These are phyloP conservation scores for Orbilia ellipsospora DNA, from an alignment of 2,329 filamentous ascomycete genomes.

Conservation along the genomic window DNA sequence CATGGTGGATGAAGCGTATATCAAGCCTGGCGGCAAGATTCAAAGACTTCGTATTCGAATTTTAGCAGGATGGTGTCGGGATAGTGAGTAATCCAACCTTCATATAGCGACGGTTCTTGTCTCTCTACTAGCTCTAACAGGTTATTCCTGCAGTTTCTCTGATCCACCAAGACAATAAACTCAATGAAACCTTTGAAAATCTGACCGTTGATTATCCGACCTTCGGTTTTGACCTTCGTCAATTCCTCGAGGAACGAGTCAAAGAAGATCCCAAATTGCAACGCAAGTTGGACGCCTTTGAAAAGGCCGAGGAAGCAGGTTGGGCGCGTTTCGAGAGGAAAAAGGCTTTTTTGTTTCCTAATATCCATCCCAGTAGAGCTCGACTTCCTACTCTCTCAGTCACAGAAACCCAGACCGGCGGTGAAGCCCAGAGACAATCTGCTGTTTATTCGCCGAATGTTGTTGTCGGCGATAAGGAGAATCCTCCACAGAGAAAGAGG, in stretches of 20 bases:
- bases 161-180: constrained; percentile 22
- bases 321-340: constrained; percentile 20
- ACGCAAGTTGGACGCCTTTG: constrained; percentile 29
- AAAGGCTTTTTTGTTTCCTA: constrained; percentile 29
- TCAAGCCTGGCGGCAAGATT: constrained; percentile 34
- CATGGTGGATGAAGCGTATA: constrained; percentile 17
- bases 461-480: background rate
- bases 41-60: constrained; percentile 24
- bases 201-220: constrained; percentile 14
- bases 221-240: constrained; percentile 32
- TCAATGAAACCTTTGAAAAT: constrained; percentile 37
- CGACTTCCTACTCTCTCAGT: constrained; percentile 18
- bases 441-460: background rate
- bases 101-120: too few species aligned
- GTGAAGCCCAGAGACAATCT: background rate
- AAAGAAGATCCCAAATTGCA: constrained; percentile 27
- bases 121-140: too few species aligned
- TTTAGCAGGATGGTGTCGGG: constrained; percentile 42
- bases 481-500: constrained; percentile 32
- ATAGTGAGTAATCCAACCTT: constrained; percentile 14
- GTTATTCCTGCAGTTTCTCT: constrained; percentile 21
- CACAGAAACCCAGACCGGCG: background rate
- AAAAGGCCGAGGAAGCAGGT: constrained; percentile 21
- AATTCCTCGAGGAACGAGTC: constrained; percentile 34
- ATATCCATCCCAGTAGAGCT: constrained; percentile 13